phyloP scores from a whole-genome alignment of 2,329 filamentous ascomycete species.

The Fusarium sororula region DNA sequence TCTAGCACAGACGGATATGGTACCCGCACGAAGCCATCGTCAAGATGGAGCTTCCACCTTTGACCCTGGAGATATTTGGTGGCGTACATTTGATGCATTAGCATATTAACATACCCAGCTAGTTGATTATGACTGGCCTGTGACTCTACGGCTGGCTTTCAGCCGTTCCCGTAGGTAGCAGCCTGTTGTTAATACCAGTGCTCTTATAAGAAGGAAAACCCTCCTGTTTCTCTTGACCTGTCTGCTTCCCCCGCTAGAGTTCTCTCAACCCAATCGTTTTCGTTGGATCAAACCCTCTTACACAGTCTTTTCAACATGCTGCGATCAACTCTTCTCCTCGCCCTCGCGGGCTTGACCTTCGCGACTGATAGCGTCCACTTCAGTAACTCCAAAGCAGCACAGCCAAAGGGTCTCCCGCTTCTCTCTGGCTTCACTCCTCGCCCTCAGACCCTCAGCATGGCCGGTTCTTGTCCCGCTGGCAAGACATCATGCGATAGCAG shows the following conservation, averaged over 20 bases:
- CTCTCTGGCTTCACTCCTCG: slow-evolving; percentile 35
- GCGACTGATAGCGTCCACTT: slow-evolving; percentile 32
- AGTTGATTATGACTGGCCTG: slow-evolving; percentile 7
- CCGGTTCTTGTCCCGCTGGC: slow-evolving; percentile 32
- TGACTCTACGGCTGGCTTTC: slow-evolving; percentile 16
- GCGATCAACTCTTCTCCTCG: slow-evolving; percentile 40
- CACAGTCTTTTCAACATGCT: slow-evolving; percentile 30
- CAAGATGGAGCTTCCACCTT: slow-evolving; percentile 16
- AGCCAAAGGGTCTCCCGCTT: slow-evolving; percentile 26
- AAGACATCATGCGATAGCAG: slow-evolving; percentile 42
- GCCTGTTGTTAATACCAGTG: neutral
- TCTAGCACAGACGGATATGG: slow-evolving; percentile 15
- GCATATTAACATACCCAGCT: slow-evolving; percentile 13
- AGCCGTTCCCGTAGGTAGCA: slow-evolving; percentile 2
- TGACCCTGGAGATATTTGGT: slow-evolving; percentile 29
- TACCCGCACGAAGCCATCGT: slow-evolving; percentile 36
- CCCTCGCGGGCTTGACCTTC: slow-evolving; percentile 36
- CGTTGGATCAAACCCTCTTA: neutral
- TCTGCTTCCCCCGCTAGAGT: neutral
- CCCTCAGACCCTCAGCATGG: slow-evolving; percentile 28
- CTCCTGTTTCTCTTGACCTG: neutral
- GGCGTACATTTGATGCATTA: slow-evolving; percentile 28
- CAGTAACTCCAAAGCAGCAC: slow-evolving; percentile 18
- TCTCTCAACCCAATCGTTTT: neutral
- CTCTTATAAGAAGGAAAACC: slow-evolving; percentile 28